Percentiles rank a stretch among this genome's conserved stretches.
Conservation (phyloP, 352 stramenopile genomes). For the Globisporangium yorkense region DNA sequence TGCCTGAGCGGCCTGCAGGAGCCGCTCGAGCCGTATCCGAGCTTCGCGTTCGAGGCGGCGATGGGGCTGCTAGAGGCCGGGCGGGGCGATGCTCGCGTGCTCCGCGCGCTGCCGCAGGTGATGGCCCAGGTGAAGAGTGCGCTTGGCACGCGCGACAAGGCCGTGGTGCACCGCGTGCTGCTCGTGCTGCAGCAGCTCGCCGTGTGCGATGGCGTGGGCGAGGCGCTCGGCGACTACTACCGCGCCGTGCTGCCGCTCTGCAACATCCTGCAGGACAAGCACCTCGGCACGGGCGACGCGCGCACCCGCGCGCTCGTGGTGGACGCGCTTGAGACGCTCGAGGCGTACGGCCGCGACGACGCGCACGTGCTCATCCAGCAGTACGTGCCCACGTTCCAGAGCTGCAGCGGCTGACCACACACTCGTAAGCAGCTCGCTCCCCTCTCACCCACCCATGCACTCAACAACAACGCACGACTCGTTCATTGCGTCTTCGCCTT, state of each 20-base stretch:
- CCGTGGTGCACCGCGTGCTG: constrained; percentile 60
- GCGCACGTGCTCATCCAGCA: constrained; percentile 67
- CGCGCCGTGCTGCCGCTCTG: constrained; percentile 68
- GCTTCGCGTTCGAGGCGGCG: constrained; percentile 59
- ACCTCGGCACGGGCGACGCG: constrained; percentile 61
- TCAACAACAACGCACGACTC: background rate
- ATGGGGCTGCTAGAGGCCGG: constrained; percentile 62
- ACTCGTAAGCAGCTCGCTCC: no score
- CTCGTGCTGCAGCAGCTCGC: constrained; percentile 66
- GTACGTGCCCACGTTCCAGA: constrained; percentile 70
- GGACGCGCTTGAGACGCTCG: constrained; percentile 64
- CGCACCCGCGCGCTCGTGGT: constrained; percentile 50
- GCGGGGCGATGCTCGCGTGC: constrained; percentile 36
- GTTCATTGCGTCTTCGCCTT: no score
- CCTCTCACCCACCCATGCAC: background rate
- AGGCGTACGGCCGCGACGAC: constrained; percentile 66
- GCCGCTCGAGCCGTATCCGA: constrained; percentile 59
- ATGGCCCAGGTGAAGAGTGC: constrained; percentile 61
- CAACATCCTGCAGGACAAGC: constrained; percentile 78
- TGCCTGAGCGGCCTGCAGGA: constrained; percentile 72
- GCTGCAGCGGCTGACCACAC: constrained; percentile 12
- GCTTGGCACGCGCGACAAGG: constrained; percentile 56
- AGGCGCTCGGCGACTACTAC: constrained; percentile 62
- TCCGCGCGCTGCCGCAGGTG: constrained; percentile 45
- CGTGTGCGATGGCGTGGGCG: constrained; percentile 64